phyloP scores from a whole-genome alignment of 495 filamentous ascomycete genomes.

The Aspergillus asperescens region DNA sequence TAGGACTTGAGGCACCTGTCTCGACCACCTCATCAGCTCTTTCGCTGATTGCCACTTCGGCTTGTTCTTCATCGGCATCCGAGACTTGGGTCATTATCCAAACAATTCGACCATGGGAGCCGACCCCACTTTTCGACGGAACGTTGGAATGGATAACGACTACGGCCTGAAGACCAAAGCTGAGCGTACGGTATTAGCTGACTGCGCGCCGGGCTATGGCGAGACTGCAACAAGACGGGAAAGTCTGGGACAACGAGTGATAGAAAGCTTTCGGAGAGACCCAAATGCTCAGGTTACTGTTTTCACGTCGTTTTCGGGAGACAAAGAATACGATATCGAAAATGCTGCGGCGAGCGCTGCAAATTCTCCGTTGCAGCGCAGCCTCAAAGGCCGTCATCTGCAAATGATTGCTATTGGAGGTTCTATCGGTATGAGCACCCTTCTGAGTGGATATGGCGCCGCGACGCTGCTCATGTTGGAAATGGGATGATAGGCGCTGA shows the following conservation, averaged over 20 bases:
- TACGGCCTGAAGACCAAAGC: conserved; percentile 26
- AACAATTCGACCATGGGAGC: neutral
- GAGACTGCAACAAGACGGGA: conserved; percentile 29
- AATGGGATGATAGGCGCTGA: neutral
- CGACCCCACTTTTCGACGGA: neutral
- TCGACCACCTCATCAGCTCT: neutral
- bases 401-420: conserved; percentile 98
- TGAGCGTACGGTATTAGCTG: conserved; percentile 21
- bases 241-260: conserved; percentile 43
- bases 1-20: neutral
- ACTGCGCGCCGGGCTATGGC: conserved; percentile 36
- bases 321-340: conserved; percentile 67
- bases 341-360: conserved; percentile 70
- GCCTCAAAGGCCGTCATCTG: conserved; percentile 77
- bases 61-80: neutral
- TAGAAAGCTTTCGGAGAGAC: conserved; percentile 80
- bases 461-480: neutral
- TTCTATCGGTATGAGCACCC: conserved; percentile 64
- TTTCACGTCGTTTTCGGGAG: conserved; percentile 50
- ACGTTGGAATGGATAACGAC: conserved; percentile 37
- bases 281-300: conserved; percentile 59
- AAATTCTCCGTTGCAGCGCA: conserved; percentile 65
- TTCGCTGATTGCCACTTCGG: neutral
- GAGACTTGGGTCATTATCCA: neutral
- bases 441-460: neutral